Evolutionary conservation across 176 grass and related monocot species (phyloP).

Genomic region (Echinochloa phyllopogon): DNA sequence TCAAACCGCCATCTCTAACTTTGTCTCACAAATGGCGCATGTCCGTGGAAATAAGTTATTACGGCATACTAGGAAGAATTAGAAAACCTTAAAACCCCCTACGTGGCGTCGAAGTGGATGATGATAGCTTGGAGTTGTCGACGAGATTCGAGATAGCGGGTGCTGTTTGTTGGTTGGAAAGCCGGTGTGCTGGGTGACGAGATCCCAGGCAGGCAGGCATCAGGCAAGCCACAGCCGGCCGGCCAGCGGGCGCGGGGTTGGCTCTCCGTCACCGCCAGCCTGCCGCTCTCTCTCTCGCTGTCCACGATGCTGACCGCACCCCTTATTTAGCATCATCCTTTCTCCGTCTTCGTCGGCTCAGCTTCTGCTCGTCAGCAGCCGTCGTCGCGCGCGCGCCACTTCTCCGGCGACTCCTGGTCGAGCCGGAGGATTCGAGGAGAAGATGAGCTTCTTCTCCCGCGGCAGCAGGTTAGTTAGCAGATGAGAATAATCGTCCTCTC

Average conservation of each 20-base stretch:
- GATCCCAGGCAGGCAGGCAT: neutral
- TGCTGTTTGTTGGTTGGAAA: neutral
- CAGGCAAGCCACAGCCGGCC: neutral
- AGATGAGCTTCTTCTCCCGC: conserved; percentile 79
- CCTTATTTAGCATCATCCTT: too few species aligned
- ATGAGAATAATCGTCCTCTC: neutral
- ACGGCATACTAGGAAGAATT: too few species aligned
- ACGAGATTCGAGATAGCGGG: neutral
- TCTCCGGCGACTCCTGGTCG: neutral
- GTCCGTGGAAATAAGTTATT: too few species aligned
- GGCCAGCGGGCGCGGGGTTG: conserved; percentile 28
- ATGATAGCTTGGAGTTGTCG: neutral
- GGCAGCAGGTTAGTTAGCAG: conserved; percentile 62
- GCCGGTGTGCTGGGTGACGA: neutral
- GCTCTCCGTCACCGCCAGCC: conserved; percentile 44
- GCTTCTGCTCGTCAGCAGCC: neutral
- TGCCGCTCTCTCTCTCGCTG: neutral
- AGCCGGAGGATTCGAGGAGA: neutral
- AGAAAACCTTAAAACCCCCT: too few species aligned
- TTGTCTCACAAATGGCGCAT: too few species aligned
- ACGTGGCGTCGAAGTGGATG: neutral
- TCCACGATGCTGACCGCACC: too few species aligned
- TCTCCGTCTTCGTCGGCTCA: neutral
- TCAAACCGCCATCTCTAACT: too few species aligned
- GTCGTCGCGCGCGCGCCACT: neutral